Evolutionary conservation across 2,329 filamentous ascomycete species (phyloP), one percentile per base, ranked within the genome.

Genomic region (Monilinia laxa): DNA sequence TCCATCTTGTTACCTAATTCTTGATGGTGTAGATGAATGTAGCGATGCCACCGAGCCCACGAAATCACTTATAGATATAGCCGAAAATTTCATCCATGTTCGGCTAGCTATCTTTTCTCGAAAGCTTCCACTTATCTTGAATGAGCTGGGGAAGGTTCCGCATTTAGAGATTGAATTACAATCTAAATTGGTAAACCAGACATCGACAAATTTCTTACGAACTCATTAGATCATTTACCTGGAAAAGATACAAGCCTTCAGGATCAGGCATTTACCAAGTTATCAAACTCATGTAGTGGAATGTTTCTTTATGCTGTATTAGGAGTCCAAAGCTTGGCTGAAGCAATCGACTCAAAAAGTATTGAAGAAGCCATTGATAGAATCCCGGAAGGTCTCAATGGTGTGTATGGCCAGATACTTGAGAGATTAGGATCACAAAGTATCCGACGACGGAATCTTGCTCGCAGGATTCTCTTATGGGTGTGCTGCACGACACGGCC

Each of bases 11-110:
- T 54, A 65, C 20, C 45, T 65, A 31, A 12, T 65, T 18, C 16
- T 65, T 14, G 64, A 65, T 65, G 64, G 64, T 16, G 18, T 65
- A 28, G 64, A 65, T 18, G 64, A 65, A 53, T 65, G 64, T 12
- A 52, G 20, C 18, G 49, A 65, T 28, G 47, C 64, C n/a, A 7
- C 45, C 2, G 55, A 54, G 12, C 4, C 60, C 6, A 38, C 23
- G 23, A 42, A 55, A 25, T 28, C 25, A n/a, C 53, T 65, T 53
- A 7, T 14, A 9, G 23, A 42, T 35, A 53, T 65, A 10, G 35
- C 35, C 6, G 42, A 7, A 65, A 3, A 2, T 10, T 31, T 2
- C 6, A 7, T 40, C 2, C 45, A 40, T 35, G 18, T 31, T 23
- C 35, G n/a, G 16, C 25, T 65, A 3, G 56, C 38, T 10, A n/a